Base-by-base conservation (phyloP, 805 yeast species). In the Maudiozyma serrabonitensis region DNA sequence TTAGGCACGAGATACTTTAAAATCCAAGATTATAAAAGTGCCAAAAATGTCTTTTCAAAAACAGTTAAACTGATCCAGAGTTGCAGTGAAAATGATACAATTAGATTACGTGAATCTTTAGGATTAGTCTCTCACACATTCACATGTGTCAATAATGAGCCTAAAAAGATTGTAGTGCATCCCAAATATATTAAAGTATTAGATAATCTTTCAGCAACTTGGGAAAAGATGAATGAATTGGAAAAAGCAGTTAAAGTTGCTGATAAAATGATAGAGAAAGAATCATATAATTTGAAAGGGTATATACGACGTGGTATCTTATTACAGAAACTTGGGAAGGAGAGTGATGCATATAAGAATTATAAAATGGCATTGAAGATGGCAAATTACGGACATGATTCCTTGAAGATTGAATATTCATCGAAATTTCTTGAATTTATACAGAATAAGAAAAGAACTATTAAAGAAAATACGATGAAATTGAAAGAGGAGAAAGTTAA, bases 301-400 rank as follows among this genome's bases (percentile, higher is more conserved):
- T 64, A 62, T 45, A 49, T 64, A 11, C 50, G 66, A 43, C 45
- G 56, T 21, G 66, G 64, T 18, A 64, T 57, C 43, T 19, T 62
- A 9, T 49, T 61, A 21, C 63, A 60, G 46, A 54, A 50, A 18
- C 52, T 54, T 13, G 44, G 47, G 2, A 54, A 51, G 26, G 56
- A 55, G 19, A 50, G 48, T 7, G 54, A 56, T 16, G 68, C 69
- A 0, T 57, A 57, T 41, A 38, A 49, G 1, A 45, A 37, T 25
- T 64, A 60, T 26, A 52, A 52, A 25, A 31, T 46, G 19, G 68
- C 60, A 0, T 35, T 64, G 7, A 18, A 23, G 4, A 53, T 43
- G 26, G 53, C 52, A 2, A 45, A 49, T n/a, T 52, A 50, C 16
- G 59, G 53, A 4, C 23, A 47, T 9, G 47, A 50, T 2, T 49